These are phyloP conservation scores for Zymoseptoria ardabiliae DNA, from an alignment of 2,329 filamentous ascomycete species.

Conservation along the genomic window DNA sequence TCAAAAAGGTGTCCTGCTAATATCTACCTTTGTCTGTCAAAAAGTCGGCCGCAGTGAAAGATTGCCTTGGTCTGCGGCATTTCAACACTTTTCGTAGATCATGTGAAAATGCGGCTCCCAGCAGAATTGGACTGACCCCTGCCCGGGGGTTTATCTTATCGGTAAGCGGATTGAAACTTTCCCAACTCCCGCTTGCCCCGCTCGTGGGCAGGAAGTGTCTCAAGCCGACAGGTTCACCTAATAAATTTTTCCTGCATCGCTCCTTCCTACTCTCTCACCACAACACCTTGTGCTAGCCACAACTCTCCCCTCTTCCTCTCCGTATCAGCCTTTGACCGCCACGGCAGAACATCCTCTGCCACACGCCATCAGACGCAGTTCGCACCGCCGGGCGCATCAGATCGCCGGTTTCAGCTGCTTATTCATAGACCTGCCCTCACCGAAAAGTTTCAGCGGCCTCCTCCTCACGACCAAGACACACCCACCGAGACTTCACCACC, in stretches of 20 bases:
- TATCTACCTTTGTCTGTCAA: too few species aligned
- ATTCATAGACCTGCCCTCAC: background rate
- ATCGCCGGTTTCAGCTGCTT: background rate
- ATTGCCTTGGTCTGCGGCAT: background rate
- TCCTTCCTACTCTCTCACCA: background rate
- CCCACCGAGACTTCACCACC: constrained; percentile 1
- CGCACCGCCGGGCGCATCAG: background rate
- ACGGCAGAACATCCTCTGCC: background rate
- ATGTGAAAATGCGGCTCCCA: background rate
- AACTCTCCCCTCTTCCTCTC: background rate
- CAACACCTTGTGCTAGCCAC: background rate
- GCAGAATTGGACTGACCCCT: background rate
- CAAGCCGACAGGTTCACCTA: background rate
- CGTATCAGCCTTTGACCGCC: background rate
- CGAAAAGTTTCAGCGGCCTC: background rate
- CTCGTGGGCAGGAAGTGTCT: background rate
- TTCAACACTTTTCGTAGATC: background rate
- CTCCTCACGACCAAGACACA: background rate
- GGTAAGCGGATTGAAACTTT: background rate
- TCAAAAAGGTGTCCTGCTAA: too few species aligned
- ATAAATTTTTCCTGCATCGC: background rate
- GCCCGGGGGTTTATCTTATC: background rate
- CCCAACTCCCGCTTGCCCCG: background rate
- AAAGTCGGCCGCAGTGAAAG: background rate
- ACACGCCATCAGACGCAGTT: background rate